Evolutionary conservation across 805 yeast species (phyloP), one percentile per base, ranked within the genome.

Genomic region (Pichia membranifaciens): DNA sequence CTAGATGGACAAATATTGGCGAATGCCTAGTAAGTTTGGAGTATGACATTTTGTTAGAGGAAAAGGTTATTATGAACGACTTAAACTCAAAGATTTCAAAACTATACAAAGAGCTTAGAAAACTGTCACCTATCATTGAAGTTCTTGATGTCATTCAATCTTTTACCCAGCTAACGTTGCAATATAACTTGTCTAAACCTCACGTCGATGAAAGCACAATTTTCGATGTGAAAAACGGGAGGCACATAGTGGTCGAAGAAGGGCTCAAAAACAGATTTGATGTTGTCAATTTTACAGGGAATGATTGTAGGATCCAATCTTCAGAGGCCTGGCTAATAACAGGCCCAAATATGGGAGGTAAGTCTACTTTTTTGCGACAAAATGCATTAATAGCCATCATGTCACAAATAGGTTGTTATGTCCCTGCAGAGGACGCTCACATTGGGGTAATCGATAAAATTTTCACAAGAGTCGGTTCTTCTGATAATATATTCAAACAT

Each of bases 271-370:
- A 67, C 1, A 66, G 67, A 21, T 17, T 52, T 8, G 59, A 57
- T n/a, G 47, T 59, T n/a, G 65, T 59, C 15, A 67, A 70, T 47
- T 84, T 83, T 60, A 58, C 73, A 54, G 34, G 80, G 51, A 72
- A 77, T 48, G 68, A 71, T 47, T 75, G 79, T 41, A 7, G 41
- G 3, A 33, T 67, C 2, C 52, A 64, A 38, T 51, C 64, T 0
- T 54, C 59, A 5, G 53, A 64, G 5, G 58, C 76, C 2, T 75
- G 86, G 70, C 71, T 87, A 16, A 78, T 87, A n/a, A 84, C 95
- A 0, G 96, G 96, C 0, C 96, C 96, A 0, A 87, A 87, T 58
- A 84, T 84, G 91, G 91, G 91, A 6, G 93, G 93, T 7, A 85
- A 85, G 58, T 82, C 89, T 5, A 82, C 89, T 1, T 84, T 79